Conservation (phyloP, 2,329 filamentous ascomycete species). For the Bipolaris sorokiniana region DNA sequence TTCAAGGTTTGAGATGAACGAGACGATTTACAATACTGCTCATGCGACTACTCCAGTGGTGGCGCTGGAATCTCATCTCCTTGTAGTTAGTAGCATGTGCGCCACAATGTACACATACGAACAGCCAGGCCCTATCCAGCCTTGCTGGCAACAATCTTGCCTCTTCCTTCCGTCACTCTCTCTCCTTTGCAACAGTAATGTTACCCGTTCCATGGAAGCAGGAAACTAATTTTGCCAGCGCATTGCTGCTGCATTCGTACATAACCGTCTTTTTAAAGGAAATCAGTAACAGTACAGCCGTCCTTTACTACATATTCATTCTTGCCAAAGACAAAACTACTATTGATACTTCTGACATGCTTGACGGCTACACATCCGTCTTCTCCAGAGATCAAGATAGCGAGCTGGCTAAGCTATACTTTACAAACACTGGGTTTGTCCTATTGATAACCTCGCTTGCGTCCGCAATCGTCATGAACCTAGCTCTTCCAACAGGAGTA, state of each 20-base stretch:
- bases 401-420: conserved; percentile 11
- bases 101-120: background rate
- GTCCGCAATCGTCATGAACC: conserved; percentile 10
- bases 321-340: background rate
- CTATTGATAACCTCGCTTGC: conserved; percentile 8
- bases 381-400: conserved; percentile 8
- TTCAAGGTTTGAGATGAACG: too few relatives aligned
- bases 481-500: conserved; percentile 1
- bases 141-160: background rate
- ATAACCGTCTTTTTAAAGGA: background rate
- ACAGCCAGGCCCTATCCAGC: background rate
- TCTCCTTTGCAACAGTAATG: background rate
- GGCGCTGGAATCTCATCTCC: background rate
- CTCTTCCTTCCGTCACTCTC: background rate
- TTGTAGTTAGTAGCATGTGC: background rate
- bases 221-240: background rate
- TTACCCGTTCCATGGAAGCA: background rate
- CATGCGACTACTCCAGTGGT: background rate
- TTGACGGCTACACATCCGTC: conserved; percentile 9
- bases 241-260: background rate
- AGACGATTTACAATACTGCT: too few relatives aligned
- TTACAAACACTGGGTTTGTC: conserved; percentile 11
- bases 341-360: background rate
- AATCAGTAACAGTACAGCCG: background rate
- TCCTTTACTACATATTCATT: background rate